Percentiles rank a stretch among this genome's conserved stretches.
phyloP scores from a whole-genome alignment of 805 yeast species.

The Zygoascus biomembranicola region DNA sequence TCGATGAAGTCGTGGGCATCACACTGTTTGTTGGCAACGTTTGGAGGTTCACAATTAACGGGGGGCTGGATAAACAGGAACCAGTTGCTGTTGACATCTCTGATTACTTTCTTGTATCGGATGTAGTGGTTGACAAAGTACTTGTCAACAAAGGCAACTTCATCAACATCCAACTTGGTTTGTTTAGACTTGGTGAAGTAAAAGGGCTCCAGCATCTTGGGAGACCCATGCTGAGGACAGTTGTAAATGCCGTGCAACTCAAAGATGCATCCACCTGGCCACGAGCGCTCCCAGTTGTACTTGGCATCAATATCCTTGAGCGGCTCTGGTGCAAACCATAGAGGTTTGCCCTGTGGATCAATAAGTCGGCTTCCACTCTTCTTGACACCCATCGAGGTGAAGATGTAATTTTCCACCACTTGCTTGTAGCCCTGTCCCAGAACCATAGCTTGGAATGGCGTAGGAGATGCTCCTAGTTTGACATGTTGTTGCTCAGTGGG shows the following conservation, averaged over 20 bases:
- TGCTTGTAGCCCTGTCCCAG: constrained; percentile 70
- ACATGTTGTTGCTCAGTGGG: constrained; percentile 55
- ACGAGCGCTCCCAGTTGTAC: constrained; percentile 65
- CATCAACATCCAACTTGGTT: constrained; percentile 37
- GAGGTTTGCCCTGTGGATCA: constrained; percentile 55
- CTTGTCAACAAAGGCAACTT: constrained; percentile 50
- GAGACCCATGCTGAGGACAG: not conserved
- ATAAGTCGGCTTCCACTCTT: constrained; percentile 41
- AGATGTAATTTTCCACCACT: constrained; percentile 55
- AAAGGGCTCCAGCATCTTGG: constrained; percentile 35
- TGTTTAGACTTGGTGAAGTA: constrained; percentile 35
- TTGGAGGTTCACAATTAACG: constrained; percentile 70
- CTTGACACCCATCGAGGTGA: constrained; percentile 67
- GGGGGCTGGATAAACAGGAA: constrained; percentile 74
- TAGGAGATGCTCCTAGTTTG: constrained; percentile 72
- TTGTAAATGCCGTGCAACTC: constrained; percentile 74
- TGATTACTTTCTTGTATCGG: constrained; percentile 39
- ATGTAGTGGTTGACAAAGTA: constrained; percentile 54
- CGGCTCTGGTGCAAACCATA: constrained; percentile 45
- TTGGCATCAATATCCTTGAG: constrained; percentile 35
- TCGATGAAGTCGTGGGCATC: constrained; percentile 40
- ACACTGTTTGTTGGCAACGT: not conserved
- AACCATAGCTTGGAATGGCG: constrained; percentile 58
- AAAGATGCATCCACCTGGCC: constrained; percentile 79
- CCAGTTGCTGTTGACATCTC: constrained; percentile 37